Evolutionary conservation across 768 basidiomycete species (phyloP).

Genomic region (Hortiboletus flavorubellus): DNA sequence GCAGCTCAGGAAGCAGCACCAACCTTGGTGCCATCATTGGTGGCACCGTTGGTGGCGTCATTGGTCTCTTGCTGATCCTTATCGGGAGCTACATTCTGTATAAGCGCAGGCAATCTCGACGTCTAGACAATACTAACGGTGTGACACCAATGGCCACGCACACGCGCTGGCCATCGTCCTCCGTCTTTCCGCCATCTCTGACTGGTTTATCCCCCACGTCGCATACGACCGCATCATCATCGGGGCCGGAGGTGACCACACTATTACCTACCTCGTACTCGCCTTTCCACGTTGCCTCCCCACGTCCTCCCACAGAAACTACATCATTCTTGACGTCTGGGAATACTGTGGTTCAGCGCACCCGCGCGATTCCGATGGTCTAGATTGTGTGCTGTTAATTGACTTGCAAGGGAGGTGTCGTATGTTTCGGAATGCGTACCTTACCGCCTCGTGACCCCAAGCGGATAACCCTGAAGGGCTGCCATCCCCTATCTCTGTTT

Average conservation of each 20-base stretch:
- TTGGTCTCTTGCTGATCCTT: conserved; percentile 16
- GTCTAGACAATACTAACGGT: neutral
- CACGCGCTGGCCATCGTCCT: conserved; percentile 11
- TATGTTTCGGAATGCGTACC: neutral
- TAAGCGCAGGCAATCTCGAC: conserved; percentile 4
- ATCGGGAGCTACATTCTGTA: conserved; percentile 18
- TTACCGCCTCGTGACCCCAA: neutral
- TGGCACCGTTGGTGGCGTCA: conserved; percentile 17
- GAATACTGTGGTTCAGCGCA: neutral
- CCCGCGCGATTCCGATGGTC: conserved; percentile 21
- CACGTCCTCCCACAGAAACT: conserved; percentile 13
- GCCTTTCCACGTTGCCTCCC: conserved; percentile 1
- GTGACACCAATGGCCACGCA: neutral
- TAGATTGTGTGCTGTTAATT: neutral
- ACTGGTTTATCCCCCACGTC: conserved; percentile 1
- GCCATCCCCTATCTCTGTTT: too few relatives aligned
- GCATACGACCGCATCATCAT: neutral
- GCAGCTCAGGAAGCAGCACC: neutral
- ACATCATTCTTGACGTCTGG: conserved; percentile 8
- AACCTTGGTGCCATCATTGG: conserved; percentile 23
- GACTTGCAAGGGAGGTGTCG: neutral
- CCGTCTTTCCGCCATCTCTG: neutral
- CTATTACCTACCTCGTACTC: neutral
- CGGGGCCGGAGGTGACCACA: neutral
- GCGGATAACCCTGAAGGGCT: neutral